phyloP scores from a whole-genome alignment of 1,139 yeast genomes.

The Nematodospora anomalae region DNA sequence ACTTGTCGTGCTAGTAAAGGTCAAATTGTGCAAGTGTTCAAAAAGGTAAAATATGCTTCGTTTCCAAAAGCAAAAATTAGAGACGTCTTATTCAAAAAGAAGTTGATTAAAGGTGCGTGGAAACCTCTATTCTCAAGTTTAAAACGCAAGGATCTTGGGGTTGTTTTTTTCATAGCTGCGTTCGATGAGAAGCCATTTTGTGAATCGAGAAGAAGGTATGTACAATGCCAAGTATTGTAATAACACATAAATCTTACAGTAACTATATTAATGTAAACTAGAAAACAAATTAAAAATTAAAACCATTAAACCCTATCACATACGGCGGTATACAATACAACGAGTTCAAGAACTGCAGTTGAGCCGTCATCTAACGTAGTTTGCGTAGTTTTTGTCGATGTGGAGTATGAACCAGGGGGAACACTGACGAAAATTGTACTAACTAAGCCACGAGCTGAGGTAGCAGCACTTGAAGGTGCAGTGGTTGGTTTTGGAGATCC shows the following conservation, averaged over 20 bases:
- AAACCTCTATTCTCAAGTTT: constrained; percentile 8
- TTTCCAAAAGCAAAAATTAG: constrained; percentile 13
- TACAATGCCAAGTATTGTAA: constrained; percentile 10
- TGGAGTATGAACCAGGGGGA: constrained; percentile 28
- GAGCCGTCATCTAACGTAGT: constrained; percentile 28
- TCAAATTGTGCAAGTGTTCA: constrained; percentile 11
- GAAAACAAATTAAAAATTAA: neutral
- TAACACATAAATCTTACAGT: neutral
- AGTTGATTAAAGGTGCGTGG: constrained; percentile 9
- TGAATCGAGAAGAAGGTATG: constrained; percentile 12
- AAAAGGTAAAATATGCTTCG: constrained; percentile 6
- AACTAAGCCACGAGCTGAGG: constrained; percentile 6
- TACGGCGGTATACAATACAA: constrained; percentile 30
- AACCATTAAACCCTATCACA: constrained; percentile 16
- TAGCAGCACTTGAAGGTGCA: constrained; percentile 4
- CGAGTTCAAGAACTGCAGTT: constrained; percentile 32
- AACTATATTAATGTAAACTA: neutral
- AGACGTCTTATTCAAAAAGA: constrained; percentile 7
- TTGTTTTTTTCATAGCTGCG: constrained; percentile 10
- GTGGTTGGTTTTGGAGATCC: constrained; percentile 5
- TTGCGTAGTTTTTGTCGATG: constrained; percentile 24
- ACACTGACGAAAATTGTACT: constrained; percentile 15
- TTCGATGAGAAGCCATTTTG: constrained; percentile 14
- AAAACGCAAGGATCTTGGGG: constrained; percentile 12
- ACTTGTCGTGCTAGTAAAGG: constrained; percentile 12